Evolutionary conservation across 352 stramenopile species (phyloP).

Genomic region (Phytopythium mirpurense): DNA sequence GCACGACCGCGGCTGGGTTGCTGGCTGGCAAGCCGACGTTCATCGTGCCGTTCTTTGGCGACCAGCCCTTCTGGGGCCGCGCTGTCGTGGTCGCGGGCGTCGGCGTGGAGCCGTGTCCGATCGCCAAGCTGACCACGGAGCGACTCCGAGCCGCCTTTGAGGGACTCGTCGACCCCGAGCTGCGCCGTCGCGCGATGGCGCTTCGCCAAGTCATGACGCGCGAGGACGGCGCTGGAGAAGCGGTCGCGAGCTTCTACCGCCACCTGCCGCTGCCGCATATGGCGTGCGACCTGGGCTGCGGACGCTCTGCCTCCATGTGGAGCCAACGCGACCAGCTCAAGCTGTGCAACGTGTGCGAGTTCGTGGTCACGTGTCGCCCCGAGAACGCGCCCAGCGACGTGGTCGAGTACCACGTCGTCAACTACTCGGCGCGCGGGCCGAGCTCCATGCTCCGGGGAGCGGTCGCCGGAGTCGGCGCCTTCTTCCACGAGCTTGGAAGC

Average conservation of each 20-base stretch:
- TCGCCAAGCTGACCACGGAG: constrained; percentile 76
- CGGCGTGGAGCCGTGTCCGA: constrained; percentile 81
- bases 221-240: constrained; percentile 76
- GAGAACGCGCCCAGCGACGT: constrained; percentile 45
- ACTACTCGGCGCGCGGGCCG: constrained; percentile 57
- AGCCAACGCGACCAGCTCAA: constrained; percentile 45
- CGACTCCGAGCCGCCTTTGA: constrained; percentile 76
- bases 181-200: constrained; percentile 39
- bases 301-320: constrained; percentile 46
- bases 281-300: constrained; percentile 50
- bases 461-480: constrained; percentile 43
- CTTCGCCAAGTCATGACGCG: constrained; percentile 66
- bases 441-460: constrained; percentile 45
- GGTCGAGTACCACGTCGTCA: constrained; percentile 54
- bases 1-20: constrained; percentile 89
- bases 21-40: constrained; percentile 90
- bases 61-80: constrained; percentile 93
- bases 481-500: constrained; percentile 59
- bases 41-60: constrained; percentile 93
- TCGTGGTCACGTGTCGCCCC: constrained; percentile 33
- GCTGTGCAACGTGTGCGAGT: constrained; percentile 53
- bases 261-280: constrained; percentile 85
- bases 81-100: constrained; percentile 79
- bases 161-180: constrained; percentile 42
- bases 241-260: constrained; percentile 84